Evolutionary conservation across 805 yeast species (phyloP), one percentile per base, ranked within the genome.

Genomic region (Candida verbasci): DNA sequence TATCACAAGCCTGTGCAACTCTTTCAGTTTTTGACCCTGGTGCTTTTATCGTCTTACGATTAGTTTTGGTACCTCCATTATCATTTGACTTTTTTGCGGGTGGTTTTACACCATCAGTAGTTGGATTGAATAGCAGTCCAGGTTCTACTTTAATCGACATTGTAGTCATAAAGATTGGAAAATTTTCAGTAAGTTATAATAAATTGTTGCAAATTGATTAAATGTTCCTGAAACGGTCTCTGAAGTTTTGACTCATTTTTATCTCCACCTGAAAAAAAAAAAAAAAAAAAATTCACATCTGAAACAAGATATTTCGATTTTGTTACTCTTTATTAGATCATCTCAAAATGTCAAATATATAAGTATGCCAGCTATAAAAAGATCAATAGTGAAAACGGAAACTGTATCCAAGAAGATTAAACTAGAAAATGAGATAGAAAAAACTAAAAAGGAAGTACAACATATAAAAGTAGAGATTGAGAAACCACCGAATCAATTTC

Each of bases 1-100:
- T 62, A 54, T 87, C 96, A 58, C 96, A 87, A 0, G 95, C 95
- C 53, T 87, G 96, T 0, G 95, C 89, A 2, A 85, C 84, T 39
- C 96, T 62, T 40, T 78, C 81, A 0, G 74, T 67, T 18, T 73
- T 68, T 10, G 78, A 64, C 2, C 91, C 89, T 2, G 86, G 86
- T 2, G 86, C 74, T 44, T 74, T 73, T 39, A 85, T 86, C n/a
- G 63, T 64, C 37, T 63, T 20, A 55, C 37, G 22, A 6, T 14
- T 36, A 10, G 29, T 24, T 15, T 11, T 22, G 3, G 25, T 17
- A n/a, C 11, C 6, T 12, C 26, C 27, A 23, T 22, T 29, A 14
- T 9, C 25, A 10, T 25, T 17, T 16, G 31, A 23, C 11, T 34
- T 24, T n/a, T 17, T 21, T 11, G 15, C 8, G 28, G 9, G 16